A percentile compares a stretch with the other conserved stretches of the same genome.
Evolutionary conservation across 139 green algal species (phyloP).

Genomic region (Pleodorina starrii): DNA sequence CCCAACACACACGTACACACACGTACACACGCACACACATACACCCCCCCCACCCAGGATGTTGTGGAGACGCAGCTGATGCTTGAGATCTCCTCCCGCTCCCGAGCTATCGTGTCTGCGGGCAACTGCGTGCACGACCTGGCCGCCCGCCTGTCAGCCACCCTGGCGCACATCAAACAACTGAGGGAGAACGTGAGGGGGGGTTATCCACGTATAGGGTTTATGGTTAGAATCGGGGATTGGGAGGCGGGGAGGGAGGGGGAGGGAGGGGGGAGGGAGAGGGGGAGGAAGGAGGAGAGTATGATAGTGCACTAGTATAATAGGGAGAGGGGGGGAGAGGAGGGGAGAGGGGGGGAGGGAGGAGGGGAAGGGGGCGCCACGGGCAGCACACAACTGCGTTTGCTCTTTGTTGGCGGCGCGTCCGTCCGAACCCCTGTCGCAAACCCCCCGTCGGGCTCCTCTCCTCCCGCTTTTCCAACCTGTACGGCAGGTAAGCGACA

Average conservation of each 20-base stretch:
- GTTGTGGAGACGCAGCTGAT: slow-evolving; percentile 84
- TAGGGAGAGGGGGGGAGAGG: background rate
- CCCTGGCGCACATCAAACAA: slow-evolving; percentile 67
- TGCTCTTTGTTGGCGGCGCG: too few relatives aligned
- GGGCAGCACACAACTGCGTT: too few relatives aligned
- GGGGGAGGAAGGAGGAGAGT: background rate
- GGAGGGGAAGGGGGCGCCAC: background rate
- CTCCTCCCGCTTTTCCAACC: too few relatives aligned
- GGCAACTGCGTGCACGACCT: slow-evolving; percentile 83
- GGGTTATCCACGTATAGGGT: too few relatives aligned
- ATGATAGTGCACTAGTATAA: background rate
- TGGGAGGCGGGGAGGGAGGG: too few relatives aligned
- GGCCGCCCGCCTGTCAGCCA: slow-evolving; percentile 61
- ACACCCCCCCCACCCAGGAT: slow-evolving; percentile 69
- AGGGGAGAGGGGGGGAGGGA: background rate
- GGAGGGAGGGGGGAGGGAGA: background rate
- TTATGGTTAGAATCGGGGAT: too few relatives aligned
- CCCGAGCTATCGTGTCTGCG: slow-evolving; percentile 80
- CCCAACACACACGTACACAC: too few relatives aligned
- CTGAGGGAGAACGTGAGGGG: slow-evolving; percentile 44
- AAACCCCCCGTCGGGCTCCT: too few relatives aligned
- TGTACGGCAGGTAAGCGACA: slow-evolving; percentile 61
- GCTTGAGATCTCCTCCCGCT: slow-evolving; percentile 79
- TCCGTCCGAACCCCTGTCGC: too few relatives aligned
- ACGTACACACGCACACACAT: too few relatives aligned